These are phyloP conservation scores for Lipomyces kockii DNA, from an alignment of 805 yeast species.

Conservation along the genomic window DNA sequence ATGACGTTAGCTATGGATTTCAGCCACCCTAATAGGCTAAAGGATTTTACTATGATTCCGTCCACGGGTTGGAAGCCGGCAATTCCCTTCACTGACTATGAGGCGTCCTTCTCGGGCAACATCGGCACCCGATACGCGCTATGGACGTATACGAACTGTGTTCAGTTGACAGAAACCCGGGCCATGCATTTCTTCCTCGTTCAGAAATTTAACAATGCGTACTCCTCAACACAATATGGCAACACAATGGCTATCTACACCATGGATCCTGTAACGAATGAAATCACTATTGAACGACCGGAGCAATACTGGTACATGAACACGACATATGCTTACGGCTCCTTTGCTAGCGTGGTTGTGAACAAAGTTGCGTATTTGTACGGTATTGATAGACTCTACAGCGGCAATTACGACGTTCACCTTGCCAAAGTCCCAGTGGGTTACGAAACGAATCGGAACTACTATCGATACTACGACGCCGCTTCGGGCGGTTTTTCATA, in stretches of 20 bases:
- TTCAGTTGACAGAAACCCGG: conserved; percentile 4
- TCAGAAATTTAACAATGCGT: neutral
- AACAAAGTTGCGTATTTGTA: conserved; percentile 19
- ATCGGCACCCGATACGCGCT: conserved; percentile 13
- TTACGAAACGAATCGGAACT: neutral
- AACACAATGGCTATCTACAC: conserved; percentile 18
- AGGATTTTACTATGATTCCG: conserved; percentile 14
- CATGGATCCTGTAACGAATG: conserved; percentile 3
- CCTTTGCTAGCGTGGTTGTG: conserved; percentile 23
- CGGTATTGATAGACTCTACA: conserved; percentile 10
- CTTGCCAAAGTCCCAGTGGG: conserved; percentile 13
- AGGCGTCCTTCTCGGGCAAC: neutral
- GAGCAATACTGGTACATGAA: conserved; percentile 6
- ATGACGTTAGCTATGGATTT: conserved; percentile 7
- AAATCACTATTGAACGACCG: conserved; percentile 5
- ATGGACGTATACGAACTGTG: conserved; percentile 29
- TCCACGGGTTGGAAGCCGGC: conserved; percentile 10
- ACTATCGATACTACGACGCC: conserved; percentile 16
- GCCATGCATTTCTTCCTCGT: conserved; percentile 21
- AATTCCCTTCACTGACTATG: conserved; percentile 17
- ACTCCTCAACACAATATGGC: neutral
- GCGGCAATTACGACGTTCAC: conserved; percentile 19
- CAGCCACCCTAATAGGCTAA: conserved; percentile 6
- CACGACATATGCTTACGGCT: conserved; percentile 15
- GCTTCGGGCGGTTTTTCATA: neutral